Conservation (phyloP, 306 rosid genomes). For the Elaeagnus macrophylla region DNA sequence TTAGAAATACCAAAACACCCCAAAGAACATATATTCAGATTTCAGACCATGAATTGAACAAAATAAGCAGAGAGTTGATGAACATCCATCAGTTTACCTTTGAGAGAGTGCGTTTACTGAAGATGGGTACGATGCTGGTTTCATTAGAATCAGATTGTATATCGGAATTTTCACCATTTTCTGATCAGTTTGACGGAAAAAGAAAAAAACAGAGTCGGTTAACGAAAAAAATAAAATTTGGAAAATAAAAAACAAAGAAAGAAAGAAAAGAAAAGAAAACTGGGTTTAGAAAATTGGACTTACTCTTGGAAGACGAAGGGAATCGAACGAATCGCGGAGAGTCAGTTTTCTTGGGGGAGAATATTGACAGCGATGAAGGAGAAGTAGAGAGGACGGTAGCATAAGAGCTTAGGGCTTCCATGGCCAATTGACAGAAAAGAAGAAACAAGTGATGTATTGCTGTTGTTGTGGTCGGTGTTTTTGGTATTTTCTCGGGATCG, state of each 20-base stretch:
- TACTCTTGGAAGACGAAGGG: slow-evolving; percentile 18
- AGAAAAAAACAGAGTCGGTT: background rate
- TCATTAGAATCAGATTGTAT: slow-evolving; percentile 20
- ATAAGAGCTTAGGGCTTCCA: slow-evolving; percentile 14
- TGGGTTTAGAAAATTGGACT: background rate
- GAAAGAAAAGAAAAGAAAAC: no score
- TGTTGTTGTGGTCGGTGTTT: no score
- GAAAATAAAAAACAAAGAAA: background rate
- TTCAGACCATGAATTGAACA: background rate
- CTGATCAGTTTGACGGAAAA: slow-evolving; percentile 4
- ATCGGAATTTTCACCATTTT: slow-evolving; percentile 9
- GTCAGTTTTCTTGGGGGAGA: slow-evolving; percentile 2
- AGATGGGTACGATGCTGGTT: slow-evolving; percentile 15
- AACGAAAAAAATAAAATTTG: background rate
- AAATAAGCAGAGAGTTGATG: background rate
- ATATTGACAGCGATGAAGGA: slow-evolving; percentile 2
- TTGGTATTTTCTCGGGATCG: no score
- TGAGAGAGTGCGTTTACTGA: slow-evolving; percentile 10
- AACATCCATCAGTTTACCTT: background rate
- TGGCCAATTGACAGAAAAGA: background rate
- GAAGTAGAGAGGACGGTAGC: slow-evolving; percentile 11
- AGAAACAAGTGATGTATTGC: background rate
- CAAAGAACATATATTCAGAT: background rate
- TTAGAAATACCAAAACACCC: background rate
- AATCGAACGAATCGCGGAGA: slow-evolving; percentile 12